Evolutionary conservation across 495 filamentous ascomycete genomes (phyloP), one percentile per base, ranked within the genome.

Genomic region (Immersiella caudata): DNA sequence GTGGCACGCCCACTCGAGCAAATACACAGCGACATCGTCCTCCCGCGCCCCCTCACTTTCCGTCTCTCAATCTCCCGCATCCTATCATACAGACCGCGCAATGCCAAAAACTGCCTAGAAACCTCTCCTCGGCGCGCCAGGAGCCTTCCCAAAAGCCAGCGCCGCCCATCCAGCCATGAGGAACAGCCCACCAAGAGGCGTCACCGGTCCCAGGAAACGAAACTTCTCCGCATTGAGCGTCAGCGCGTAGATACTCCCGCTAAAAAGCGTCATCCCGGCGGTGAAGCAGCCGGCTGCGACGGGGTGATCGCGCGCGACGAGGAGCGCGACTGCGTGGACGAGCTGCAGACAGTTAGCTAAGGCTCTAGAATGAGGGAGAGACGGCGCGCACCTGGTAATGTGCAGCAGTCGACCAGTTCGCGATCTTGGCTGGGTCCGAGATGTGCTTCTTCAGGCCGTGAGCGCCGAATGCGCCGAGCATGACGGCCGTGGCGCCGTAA

Each of bases 391-490:
- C 86, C 79, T 89, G 86, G 68, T 90, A 90, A 11, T 89, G 85
- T 0, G 87, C 87, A 12, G 85, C 87, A 1, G 85, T 88, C 18
- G 68, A 67, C 79, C 84, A 90, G 69, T 81, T 87, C 26, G 79
- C 80, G 46, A 89, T 64, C 33, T 77, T 76, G 11, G 62, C 69
- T n/a, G 86, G 86, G 64, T 88, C 86, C 2, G 80, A 64, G 71
- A 88, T 84, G 62, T 74, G 73, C 58, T 80, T 81, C 74, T 87
- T 88, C 25, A 90, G 79, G 18, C 86, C 86, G 72, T 90, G 87
- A 36, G 87, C 86, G 20, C 87, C 87, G 72, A 88, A 90, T 1
- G 87, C 87, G 20, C 86, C 87, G 58, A 88, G 71, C n/a, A 74
- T 78, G 66, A 90, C 87, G 71, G 81, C 79, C 8, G 82, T 73